These are phyloP conservation scores for Coffea eugenioides DNA, from an alignment of 257 asterid species.

Conservation along the genomic window DNA sequence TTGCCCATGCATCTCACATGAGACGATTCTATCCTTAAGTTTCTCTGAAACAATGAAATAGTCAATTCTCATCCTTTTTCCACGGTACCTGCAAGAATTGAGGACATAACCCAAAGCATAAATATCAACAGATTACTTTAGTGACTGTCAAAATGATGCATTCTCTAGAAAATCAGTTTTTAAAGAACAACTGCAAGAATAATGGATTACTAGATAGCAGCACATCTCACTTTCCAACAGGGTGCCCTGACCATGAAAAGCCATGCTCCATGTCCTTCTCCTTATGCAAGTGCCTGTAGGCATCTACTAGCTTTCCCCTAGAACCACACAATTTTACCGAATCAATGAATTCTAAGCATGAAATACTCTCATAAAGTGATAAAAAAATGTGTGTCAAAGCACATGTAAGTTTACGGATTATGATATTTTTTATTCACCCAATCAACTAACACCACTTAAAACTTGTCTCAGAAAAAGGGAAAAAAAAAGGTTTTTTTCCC, in stretches of 20 bases:
- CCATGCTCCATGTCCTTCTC: conserved; percentile 79
- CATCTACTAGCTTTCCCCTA: conserved; percentile 87
- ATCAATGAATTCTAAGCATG: not conserved
- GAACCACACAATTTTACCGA: not conserved
- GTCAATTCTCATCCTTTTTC: conserved; percentile 97
- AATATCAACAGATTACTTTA: not conserved
- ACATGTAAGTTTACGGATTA: not conserved
- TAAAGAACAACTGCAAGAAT: conserved; percentile 1
- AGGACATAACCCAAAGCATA: not conserved
- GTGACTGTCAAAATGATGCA: not conserved
- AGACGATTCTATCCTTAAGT: conserved; percentile 61
- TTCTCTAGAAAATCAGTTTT: not conserved
- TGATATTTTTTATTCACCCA: not conserved
- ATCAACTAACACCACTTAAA: not conserved
- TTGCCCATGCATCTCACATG: conserved; percentile 77
- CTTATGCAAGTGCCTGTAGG: conserved; percentile 74
- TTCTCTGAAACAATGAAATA: conserved; percentile 72
- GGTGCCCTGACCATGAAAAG: conserved; percentile 98
- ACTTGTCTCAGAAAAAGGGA: not conserved
- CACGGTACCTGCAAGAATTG: conserved; percentile 71
- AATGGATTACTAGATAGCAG: not conserved
- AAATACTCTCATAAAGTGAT: not conserved
- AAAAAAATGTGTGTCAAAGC: not conserved
- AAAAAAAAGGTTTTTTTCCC: not conserved
- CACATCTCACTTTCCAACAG: conserved; percentile 76